These are phyloP conservation scores for Lithospermum erythrorhizon DNA, from an alignment of 257 asterid genomes.

Conservation along the genomic window DNA sequence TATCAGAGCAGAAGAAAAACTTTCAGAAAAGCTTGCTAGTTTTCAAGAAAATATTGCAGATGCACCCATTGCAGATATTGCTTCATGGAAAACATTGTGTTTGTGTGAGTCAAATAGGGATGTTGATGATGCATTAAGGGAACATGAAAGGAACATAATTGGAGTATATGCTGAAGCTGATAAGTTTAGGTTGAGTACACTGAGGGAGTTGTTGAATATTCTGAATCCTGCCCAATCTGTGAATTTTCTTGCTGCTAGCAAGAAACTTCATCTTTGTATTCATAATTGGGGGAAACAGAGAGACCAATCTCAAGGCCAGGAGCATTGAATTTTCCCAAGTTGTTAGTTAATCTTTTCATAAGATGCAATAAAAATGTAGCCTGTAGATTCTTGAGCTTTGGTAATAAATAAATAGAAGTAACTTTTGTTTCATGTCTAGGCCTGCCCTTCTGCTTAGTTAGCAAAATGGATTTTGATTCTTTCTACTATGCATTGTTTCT, in stretches of 20 bases:
- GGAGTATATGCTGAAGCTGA: constrained; percentile 25
- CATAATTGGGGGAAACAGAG: constrained; percentile 29
- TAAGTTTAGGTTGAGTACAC: constrained; percentile 26
- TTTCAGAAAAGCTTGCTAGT: constrained; percentile 18
- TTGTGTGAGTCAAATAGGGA: background rate
- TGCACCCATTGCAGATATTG: constrained; percentile 26
- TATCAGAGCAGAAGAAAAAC: constrained; percentile 25
- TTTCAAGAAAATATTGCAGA: constrained; percentile 38
- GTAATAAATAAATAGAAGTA: no score
- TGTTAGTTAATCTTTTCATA: no score
- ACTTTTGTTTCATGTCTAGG: no score
- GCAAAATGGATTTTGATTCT: no score
- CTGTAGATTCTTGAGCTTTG: no score
- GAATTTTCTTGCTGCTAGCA: constrained; percentile 37
- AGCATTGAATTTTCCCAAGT: no score
- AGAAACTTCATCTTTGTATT: constrained; percentile 31
- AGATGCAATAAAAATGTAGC: no score
- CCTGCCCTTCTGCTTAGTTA: no score
- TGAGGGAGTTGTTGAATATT: constrained; percentile 26
- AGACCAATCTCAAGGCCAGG: background rate
- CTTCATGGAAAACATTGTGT: background rate
- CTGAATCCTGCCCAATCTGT: constrained; percentile 48
- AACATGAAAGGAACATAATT: constrained; percentile 14
- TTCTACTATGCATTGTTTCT: no score
- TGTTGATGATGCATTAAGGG: constrained; percentile 8